Evolutionary conservation across 306 rosid genomes (phyloP).

Genomic region (Trifolium subterraneum): DNA sequence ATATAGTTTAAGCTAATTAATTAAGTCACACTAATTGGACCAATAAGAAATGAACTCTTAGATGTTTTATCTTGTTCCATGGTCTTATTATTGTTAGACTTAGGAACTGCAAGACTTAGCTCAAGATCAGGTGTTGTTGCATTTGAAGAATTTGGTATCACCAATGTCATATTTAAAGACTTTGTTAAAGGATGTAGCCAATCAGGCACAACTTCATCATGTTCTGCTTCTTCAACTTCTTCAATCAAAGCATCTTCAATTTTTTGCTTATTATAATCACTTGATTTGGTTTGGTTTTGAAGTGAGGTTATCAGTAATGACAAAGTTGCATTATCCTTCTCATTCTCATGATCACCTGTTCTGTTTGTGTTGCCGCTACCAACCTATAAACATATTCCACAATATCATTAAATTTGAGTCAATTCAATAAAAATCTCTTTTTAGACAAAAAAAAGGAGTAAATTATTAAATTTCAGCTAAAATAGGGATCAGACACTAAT

Average conservation of each 20-base stretch:
- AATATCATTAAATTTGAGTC: not conserved
- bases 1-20: not conserved
- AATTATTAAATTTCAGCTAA: not conserved
- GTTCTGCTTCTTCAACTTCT: not conserved
- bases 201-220: constrained; percentile 30
- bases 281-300: constrained; percentile 37
- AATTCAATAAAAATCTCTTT: not conserved
- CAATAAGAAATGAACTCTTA: constrained; percentile 15
- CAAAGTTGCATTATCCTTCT: constrained; percentile 37
- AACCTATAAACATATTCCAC: constrained; percentile 40
- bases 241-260: constrained; percentile 35
- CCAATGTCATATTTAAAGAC: constrained; percentile 38
- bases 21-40: constrained; percentile 51
- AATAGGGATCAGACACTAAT: too few species aligned
- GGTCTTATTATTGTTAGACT: constrained; percentile 29
- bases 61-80: constrained; percentile 55
- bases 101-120: constrained; percentile 71
- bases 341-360: not conserved
- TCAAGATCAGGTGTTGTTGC: constrained; percentile 56
- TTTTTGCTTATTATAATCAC: constrained; percentile 33
- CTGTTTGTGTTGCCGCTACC: constrained; percentile 46
- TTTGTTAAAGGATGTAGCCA: constrained; percentile 44
- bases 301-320: constrained; percentile 40
- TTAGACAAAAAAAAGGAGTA: not conserved
- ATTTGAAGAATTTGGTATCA: constrained; percentile 33